Percentiles rank a stretch among this genome's conserved stretches.
Conservation (phyloP, 306 rosid species). For the Sindora glabra region DNA sequence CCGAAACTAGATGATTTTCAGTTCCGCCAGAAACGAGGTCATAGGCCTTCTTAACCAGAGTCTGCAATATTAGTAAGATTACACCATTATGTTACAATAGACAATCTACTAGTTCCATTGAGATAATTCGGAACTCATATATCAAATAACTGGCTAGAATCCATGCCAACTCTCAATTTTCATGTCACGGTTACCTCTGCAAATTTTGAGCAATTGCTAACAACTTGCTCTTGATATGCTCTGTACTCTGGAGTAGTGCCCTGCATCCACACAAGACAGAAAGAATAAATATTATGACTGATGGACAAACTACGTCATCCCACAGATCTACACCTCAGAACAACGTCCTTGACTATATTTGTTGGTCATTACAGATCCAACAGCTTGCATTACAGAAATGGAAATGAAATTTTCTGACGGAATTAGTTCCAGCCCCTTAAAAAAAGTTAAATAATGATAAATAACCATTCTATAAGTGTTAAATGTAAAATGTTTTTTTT, state of each 20-base stretch:
- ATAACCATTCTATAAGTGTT: background rate
- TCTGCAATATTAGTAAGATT: slow-evolving; percentile 35
- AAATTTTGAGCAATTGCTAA: slow-evolving; percentile 75
- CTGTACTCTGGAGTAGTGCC: slow-evolving; percentile 84
- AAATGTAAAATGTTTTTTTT: no score
- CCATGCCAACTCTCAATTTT: background rate
- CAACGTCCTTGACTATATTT: slow-evolving; percentile 79
- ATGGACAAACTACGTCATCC: background rate
- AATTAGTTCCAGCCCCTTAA: slow-evolving; percentile 83
- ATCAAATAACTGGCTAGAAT: background rate
- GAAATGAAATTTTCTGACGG: slow-evolving; percentile 99
- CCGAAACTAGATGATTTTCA: slow-evolving; percentile 91
- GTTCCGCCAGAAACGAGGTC: slow-evolving; percentile 98
- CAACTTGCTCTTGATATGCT: slow-evolving; percentile 97
- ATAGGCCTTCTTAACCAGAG: slow-evolving; percentile 61
- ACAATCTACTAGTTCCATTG: background rate
- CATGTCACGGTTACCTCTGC: slow-evolving; percentile 56
- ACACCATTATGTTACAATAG: slow-evolving; percentile 14
- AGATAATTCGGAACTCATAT: background rate
- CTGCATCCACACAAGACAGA: slow-evolving; percentile 33
- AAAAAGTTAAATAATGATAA: no score
- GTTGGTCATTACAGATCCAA: slow-evolving; percentile 96
- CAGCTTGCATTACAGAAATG: slow-evolving; percentile 94
- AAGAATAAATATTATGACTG: background rate
- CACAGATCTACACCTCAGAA: background rate